Percentiles rank a stretch among this genome's conserved stretches.
These are phyloP conservation scores for Wakefieldia striispora DNA, from an alignment of 768 basidiomycete species.

Conservation along the genomic window DNA sequence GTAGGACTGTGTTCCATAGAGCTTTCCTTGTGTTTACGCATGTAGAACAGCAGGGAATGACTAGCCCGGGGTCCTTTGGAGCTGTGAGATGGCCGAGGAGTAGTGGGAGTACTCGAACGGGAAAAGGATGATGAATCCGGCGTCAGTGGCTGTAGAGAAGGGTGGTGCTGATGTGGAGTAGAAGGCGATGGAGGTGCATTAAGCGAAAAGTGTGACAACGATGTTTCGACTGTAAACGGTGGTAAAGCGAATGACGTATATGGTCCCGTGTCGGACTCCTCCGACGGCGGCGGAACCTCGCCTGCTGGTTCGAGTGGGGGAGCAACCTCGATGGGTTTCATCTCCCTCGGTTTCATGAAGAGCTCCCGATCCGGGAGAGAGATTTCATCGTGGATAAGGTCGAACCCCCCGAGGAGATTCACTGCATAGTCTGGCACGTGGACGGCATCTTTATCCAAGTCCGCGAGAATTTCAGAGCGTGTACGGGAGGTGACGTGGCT, in stretches of 20 bases:
- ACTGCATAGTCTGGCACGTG: constrained; percentile 45
- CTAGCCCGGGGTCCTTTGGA: constrained; percentile 27
- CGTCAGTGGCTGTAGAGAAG: constrained; percentile 29
- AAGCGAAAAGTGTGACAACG: constrained; percentile 22
- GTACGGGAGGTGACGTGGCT: constrained; percentile 32
- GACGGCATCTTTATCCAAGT: constrained; percentile 32
- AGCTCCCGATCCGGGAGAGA: constrained; percentile 32
- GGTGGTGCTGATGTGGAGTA: constrained; percentile 20
- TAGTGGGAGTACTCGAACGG: constrained; percentile 31
- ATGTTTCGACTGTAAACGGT: constrained; percentile 22
- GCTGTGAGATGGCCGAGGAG: constrained; percentile 22
- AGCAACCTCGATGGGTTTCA: constrained; percentile 28
- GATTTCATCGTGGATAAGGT: constrained; percentile 35
- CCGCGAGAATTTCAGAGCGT: constrained; percentile 37
- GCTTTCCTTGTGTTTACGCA: constrained; percentile 25
- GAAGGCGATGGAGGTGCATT: constrained; percentile 18
- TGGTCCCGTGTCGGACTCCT: constrained; percentile 34
- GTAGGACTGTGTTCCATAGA: constrained; percentile 22
- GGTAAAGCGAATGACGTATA: constrained; percentile 32
- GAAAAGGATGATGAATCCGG: constrained; percentile 32
- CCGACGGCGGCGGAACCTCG: constrained; percentile 22
- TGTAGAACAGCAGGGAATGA: constrained; percentile 31
- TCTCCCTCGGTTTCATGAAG: constrained; percentile 29
- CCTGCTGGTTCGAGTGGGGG: constrained; percentile 21
- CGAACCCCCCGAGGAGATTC: constrained; percentile 43